Percentiles rank a stretch among this genome's conserved stretches.
Conservation (phyloP, 2,329 filamentous ascomycete genomes). For the Westerdykella aurantiaca region DNA sequence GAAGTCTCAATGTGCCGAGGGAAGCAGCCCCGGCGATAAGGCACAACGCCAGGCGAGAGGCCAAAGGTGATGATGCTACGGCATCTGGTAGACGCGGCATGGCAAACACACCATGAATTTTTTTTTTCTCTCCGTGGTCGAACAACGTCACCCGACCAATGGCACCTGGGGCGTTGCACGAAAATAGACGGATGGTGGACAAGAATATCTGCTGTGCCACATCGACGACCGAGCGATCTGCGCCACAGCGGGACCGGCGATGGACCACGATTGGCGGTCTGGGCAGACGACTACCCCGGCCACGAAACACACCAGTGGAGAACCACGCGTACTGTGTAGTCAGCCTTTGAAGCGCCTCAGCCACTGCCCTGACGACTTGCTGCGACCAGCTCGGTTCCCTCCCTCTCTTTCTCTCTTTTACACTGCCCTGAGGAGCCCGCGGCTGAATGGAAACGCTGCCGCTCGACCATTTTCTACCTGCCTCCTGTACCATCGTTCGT, state of each 20-base stretch:
- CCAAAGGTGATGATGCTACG: background rate
- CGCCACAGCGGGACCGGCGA: background rate
- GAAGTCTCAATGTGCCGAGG: slow-evolving; percentile 19
- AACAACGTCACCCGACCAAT: slow-evolving; percentile 3
- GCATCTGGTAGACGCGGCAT: background rate
- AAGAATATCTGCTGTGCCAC: background rate
- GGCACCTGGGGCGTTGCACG: background rate
- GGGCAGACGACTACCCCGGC: slow-evolving; percentile 43
- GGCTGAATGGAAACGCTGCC: background rate
- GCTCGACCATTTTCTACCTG: background rate
- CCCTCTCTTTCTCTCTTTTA: background rate
- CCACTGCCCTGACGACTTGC: background rate
- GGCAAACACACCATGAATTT: background rate
- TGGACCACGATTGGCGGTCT: slow-evolving; percentile 44
- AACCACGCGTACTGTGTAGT: slow-evolving; percentile 14
- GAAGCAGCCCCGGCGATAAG: slow-evolving; percentile 19
- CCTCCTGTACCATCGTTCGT: background rate
- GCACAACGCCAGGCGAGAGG: slow-evolving; percentile 6
- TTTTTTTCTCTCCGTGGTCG: no score
- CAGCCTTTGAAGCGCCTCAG: background rate
- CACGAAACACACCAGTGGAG: slow-evolving; percentile 42
- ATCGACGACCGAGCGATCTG: background rate
- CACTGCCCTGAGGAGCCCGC: background rate
- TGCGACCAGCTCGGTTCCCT: background rate
- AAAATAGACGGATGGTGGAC: slow-evolving; percentile 4